A percentile compares a stretch with the other conserved stretches of the same genome.
phyloP scores from a whole-genome alignment of 306 rosid species.

The Castanea crenata region DNA sequence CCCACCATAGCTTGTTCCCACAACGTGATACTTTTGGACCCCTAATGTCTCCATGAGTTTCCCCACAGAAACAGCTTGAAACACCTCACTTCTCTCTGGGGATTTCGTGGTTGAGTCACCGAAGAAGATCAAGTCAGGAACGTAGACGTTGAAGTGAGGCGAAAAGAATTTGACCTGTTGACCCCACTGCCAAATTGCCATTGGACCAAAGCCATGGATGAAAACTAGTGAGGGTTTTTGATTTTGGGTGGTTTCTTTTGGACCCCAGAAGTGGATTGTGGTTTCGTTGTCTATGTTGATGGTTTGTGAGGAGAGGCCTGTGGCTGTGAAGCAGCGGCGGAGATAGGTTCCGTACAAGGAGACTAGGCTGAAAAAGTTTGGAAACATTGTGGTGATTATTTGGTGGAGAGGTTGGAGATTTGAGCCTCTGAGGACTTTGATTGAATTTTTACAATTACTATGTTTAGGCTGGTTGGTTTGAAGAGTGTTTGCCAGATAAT shows the following conservation, averaged over 20 bases:
- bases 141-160: conserved; percentile 60
- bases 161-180: conserved; percentile 63
- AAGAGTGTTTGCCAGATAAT: too few relatives aligned
- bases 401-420: neutral
- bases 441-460: too few relatives aligned
- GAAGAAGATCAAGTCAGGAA: conserved; percentile 81
- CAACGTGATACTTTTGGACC: conserved; percentile 41
- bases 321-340: conserved; percentile 64
- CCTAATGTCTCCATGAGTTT: conserved; percentile 54
- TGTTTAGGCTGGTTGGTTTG: too few relatives aligned
- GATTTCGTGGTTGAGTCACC: conserved; percentile 66
- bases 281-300: conserved; percentile 50
- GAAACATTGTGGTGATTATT: conserved; percentile 40
- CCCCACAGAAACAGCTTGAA: conserved; percentile 65
- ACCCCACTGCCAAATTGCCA: conserved; percentile 87
- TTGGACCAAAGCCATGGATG: conserved; percentile 87
- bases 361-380: conserved; percentile 55
- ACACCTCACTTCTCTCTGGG: conserved; percentile 49
- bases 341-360: conserved; percentile 50
- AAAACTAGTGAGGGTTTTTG: conserved; percentile 49
- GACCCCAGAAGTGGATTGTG: conserved; percentile 72
- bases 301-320: conserved; percentile 56
- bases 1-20: conserved; percentile 92
- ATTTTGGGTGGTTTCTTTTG: conserved; percentile 15
- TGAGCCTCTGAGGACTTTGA: neutral